Evolutionary conservation across 2,329 filamentous ascomycete genomes (phyloP).

Genomic region (Paracorniculantispora psalliotae): DNA sequence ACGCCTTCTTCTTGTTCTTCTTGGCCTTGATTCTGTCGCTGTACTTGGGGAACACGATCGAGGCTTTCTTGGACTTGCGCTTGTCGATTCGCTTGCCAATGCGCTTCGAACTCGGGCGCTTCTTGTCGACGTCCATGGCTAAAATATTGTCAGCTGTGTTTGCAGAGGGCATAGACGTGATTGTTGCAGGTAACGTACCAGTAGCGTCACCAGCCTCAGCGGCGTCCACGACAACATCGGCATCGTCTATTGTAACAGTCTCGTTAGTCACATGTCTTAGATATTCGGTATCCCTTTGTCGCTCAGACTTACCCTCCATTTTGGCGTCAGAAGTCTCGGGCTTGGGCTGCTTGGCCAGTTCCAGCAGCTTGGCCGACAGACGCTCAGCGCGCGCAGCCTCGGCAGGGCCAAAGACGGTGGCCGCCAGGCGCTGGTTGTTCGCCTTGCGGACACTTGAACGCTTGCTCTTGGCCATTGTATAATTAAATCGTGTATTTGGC

Average conservation of each 20-base stretch:
- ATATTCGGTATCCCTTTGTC: not conserved
- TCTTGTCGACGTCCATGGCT: constrained; percentile 56
- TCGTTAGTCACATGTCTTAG: constrained; percentile 12
- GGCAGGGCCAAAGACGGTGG: constrained; percentile 76
- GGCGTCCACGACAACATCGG: constrained; percentile 24
- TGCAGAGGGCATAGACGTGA: not conserved
- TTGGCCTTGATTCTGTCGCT: constrained; percentile 45
- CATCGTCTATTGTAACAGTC: constrained; percentile 21
- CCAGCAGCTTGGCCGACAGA: constrained; percentile 79
- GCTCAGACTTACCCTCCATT: constrained; percentile 36
- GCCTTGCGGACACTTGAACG: constrained; percentile 74
- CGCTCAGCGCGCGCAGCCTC: constrained; percentile 76
- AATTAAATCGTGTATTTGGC: not conserved
- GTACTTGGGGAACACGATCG: constrained; percentile 57
- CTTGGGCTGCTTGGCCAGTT: constrained; percentile 72
- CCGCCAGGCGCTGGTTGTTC: constrained; percentile 77
- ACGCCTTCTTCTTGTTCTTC: constrained; percentile 30
- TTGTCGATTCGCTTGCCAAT: constrained; percentile 50
- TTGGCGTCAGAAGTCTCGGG: constrained; percentile 50
- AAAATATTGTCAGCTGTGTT: constrained; percentile 4
- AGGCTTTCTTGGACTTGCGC: constrained; percentile 49
- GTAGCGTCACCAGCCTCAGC: constrained; percentile 22
- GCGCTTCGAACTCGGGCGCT: constrained; percentile 33
- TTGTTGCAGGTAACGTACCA: constrained; percentile 14
- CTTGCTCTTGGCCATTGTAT: constrained; percentile 79